Conservation (phyloP, 768 basidiomycete genomes). For the Trametes punicea region DNA sequence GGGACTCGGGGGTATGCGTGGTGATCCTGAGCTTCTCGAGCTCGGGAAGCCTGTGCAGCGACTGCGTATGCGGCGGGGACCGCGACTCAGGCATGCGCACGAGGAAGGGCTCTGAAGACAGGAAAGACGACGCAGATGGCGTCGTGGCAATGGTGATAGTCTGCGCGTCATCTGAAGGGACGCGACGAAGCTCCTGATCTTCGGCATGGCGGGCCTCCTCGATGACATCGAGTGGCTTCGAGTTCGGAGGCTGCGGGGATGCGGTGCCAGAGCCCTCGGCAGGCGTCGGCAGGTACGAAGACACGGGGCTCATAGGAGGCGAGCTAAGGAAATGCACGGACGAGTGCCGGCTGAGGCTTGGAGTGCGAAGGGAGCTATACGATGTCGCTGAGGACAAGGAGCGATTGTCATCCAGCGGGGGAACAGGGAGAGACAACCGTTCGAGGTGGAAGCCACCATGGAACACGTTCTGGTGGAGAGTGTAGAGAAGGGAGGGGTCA, state of each 20-base stretch:
- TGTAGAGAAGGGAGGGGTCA: slow-evolving; percentile 23
- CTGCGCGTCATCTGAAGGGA: slow-evolving; percentile 5
- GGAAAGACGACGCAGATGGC: neutral
- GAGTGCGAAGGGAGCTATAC: slow-evolving; percentile 28
- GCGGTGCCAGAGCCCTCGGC: slow-evolving; percentile 28
- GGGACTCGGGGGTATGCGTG: neutral
- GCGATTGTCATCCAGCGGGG: slow-evolving; percentile 44
- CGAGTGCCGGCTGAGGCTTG: slow-evolving; percentile 26
- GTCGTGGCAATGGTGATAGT: slow-evolving; percentile 3
- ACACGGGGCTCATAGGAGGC: slow-evolving; percentile 35
- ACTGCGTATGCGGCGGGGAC: neutral
- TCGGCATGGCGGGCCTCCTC: slow-evolving; percentile 32
- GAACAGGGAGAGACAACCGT: slow-evolving; percentile 29
- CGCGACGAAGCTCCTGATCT: slow-evolving; percentile 12
- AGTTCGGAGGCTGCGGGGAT: neutral
- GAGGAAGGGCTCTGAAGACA: neutral
- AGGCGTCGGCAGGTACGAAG: slow-evolving; percentile 30
- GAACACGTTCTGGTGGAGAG: slow-evolving; percentile 18
- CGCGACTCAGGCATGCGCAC: slow-evolving; percentile 11
- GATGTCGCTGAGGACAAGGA: slow-evolving; percentile 38
- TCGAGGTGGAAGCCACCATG: slow-evolving; percentile 29
- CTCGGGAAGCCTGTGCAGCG: slow-evolving; percentile 2
- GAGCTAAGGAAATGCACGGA: slow-evolving; percentile 31
- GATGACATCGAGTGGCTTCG: slow-evolving; percentile 34
- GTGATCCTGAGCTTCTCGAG: slow-evolving; percentile 6